phyloP scores from a whole-genome alignment of 345 rosid species.

The Hibiscus trionum region DNA sequence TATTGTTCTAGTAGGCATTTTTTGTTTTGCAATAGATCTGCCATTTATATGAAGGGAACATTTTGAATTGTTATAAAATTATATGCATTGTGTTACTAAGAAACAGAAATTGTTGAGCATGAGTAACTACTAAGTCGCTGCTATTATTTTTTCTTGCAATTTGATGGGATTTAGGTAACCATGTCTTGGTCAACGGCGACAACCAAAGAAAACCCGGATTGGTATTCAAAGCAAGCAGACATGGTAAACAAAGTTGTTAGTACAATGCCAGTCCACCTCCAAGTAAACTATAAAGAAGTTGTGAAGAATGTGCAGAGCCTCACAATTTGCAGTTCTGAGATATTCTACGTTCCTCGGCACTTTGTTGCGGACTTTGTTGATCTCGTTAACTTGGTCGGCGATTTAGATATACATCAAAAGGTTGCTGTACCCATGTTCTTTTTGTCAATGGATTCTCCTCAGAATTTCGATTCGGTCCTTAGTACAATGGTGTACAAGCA shows the following conservation, averaged over 20 bases:
- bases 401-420: constrained; percentile 67
- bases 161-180: constrained; percentile 44
- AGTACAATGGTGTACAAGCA: background rate
- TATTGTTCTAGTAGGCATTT: background rate
- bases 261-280: constrained; percentile 88
- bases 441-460: constrained; percentile 74
- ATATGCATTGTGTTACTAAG: background rate
- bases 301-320: constrained; percentile 44
- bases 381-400: constrained; percentile 77
- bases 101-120: background rate
- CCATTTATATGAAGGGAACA: background rate
- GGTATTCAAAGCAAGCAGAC: constrained; percentile 66
- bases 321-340: constrained; percentile 76
- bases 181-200: constrained; percentile 73
- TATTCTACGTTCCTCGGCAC: constrained; percentile 73
- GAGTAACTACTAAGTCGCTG: background rate
- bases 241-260: constrained; percentile 63
- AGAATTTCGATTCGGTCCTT: constrained; percentile 55
- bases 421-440: constrained; percentile 95
- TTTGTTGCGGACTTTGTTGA: constrained; percentile 55
- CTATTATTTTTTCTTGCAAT: background rate
- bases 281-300: constrained; percentile 83
- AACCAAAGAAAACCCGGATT: constrained; percentile 48
- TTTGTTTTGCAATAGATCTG: background rate
- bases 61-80: background rate